phyloP scores from a whole-genome alignment of 2,329 filamentous ascomycete species.

The Verticillium alfalfae region DNA sequence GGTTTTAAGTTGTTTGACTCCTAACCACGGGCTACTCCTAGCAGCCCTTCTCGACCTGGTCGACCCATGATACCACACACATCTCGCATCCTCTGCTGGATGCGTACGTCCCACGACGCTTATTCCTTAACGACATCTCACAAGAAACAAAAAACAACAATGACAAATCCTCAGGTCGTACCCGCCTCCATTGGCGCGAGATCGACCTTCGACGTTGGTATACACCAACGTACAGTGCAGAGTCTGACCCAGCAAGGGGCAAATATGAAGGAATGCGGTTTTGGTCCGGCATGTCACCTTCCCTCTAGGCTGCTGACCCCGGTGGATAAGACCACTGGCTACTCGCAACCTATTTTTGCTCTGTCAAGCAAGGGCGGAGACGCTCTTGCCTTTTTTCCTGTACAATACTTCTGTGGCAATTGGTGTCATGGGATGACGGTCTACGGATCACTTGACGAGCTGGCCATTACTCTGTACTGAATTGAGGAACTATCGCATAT shows the following conservation, averaged over 20 bases:
- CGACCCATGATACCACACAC: background rate
- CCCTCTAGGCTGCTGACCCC: background rate
- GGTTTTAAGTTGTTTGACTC: background rate
- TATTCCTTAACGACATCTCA: background rate
- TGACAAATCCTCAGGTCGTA: background rate
- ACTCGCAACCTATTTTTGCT: background rate
- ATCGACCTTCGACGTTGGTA: background rate
- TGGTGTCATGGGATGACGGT: background rate
- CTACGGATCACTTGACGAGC: background rate
- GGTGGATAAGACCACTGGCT: background rate
- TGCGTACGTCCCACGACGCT: background rate
- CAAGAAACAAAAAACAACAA: background rate
- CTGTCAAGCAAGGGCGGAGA: background rate
- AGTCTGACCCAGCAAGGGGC: background rate
- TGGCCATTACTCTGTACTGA: background rate
- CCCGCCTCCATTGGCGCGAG: background rate
- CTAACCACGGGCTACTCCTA: background rate
- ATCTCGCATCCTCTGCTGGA: background rate
- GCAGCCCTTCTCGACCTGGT: background rate
- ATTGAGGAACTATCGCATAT: background rate
- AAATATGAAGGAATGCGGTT: background rate
- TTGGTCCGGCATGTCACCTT: background rate
- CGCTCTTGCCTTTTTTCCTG: background rate
- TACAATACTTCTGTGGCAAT: background rate
- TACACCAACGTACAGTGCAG: background rate